phyloP scores from a whole-genome alignment of 441 rosid species.

The Populus hybrid region DNA sequence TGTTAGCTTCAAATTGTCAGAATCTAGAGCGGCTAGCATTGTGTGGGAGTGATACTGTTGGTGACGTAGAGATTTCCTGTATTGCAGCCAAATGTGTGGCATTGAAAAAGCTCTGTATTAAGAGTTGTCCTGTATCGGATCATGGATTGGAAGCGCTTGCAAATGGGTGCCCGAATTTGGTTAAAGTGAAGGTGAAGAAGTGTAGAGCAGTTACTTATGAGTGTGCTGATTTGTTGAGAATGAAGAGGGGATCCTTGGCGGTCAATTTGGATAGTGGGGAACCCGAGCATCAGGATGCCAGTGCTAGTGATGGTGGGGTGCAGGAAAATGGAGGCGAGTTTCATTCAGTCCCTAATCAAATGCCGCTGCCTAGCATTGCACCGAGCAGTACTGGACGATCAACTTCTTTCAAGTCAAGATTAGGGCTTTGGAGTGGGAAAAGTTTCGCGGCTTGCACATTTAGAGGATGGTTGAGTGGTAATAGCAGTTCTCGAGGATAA shows the following conservation, averaged over 20 bases:
- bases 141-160: slow-evolving; percentile 66
- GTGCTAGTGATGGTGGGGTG: slow-evolving; percentile 52
- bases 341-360: slow-evolving; percentile 29
- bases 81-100: slow-evolving; percentile 63
- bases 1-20: slow-evolving; percentile 54
- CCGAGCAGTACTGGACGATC: slow-evolving; percentile 42
- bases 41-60: slow-evolving; percentile 71
- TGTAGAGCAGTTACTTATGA: slow-evolving; percentile 61
- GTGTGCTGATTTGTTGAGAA: slow-evolving; percentile 53
- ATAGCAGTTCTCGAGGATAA: slow-evolving; percentile 37
- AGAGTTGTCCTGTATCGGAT: slow-evolving; percentile 59
- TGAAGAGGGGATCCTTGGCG: slow-evolving; percentile 43
- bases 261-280: slow-evolving; percentile 62
- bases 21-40: slow-evolving; percentile 69
- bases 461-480: slow-evolving; percentile 53
- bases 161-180: slow-evolving; percentile 65
- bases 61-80: slow-evolving; percentile 57
- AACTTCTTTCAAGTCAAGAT: slow-evolving; percentile 49
- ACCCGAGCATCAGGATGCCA: slow-evolving; percentile 43
- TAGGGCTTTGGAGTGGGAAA: slow-evolving; percentile 49
- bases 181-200: slow-evolving; percentile 79
- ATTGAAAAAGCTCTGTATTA: slow-evolving; percentile 71
- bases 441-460: slow-evolving; percentile 62
- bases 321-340: slow-evolving; percentile 52
- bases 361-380: slow-evolving; percentile 27